These are phyloP conservation scores for Tulasnella sp. DNA, from an alignment of 768 basidiomycete species.

Conservation along the genomic window DNA sequence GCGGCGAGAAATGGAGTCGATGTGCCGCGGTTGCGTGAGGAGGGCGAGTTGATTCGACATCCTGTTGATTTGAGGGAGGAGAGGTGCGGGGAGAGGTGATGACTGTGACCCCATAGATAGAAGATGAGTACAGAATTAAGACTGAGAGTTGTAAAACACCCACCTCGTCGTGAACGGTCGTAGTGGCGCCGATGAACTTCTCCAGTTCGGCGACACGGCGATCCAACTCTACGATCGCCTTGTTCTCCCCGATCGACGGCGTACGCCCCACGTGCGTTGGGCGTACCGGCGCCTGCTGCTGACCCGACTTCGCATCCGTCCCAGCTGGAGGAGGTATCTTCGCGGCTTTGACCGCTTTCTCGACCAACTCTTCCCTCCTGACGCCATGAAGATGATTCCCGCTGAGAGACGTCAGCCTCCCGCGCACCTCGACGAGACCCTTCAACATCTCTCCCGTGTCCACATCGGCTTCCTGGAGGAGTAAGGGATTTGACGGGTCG, in stretches of 20 bases:
- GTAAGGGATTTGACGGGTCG: constrained; percentile 62
- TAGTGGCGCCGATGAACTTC: constrained; percentile 70
- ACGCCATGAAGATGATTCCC: background rate
- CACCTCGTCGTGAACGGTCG: constrained; percentile 72
- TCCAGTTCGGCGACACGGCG: constrained; percentile 76
- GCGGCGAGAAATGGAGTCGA: constrained; percentile 89
- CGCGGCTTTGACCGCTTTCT: background rate
- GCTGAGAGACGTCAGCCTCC: constrained; percentile 52
- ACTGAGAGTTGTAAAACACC: constrained; percentile 17
- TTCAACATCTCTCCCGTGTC: constrained; percentile 68
- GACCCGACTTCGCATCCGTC: constrained; percentile 3
- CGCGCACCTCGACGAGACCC: constrained; percentile 63
- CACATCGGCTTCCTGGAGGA: constrained; percentile 42
- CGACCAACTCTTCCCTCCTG: background rate
- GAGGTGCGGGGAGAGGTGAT: constrained; percentile 61
- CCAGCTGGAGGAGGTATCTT: constrained; percentile 9
- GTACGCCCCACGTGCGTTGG: constrained; percentile 6
- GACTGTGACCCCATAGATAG: constrained; percentile 31
- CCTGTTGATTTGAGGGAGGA: constrained; percentile 70
- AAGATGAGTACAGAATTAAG: background rate
- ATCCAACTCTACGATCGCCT: constrained; percentile 63
- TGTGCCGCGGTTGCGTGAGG: constrained; percentile 88
- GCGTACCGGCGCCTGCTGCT: constrained; percentile 11
- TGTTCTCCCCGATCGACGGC: constrained; percentile 25
- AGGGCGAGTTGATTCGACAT: constrained; percentile 78